Evolutionary conservation across 768 basidiomycete genomes (phyloP).

Genomic region (Lentinula guzmanii): DNA sequence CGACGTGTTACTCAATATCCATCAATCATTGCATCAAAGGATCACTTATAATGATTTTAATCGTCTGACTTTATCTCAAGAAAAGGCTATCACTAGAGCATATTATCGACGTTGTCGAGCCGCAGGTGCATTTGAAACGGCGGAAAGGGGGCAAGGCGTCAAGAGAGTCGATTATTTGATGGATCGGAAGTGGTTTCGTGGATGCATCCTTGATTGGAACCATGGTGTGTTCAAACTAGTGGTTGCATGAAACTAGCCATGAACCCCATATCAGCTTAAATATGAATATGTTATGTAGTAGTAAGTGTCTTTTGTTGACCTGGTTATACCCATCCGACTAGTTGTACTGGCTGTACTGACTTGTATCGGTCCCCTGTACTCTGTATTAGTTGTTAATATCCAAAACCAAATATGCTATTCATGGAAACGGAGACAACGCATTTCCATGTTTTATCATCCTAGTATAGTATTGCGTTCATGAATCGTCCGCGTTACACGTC

Average conservation of each 20-base stretch:
- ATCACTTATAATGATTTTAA: slow-evolving; percentile 37
- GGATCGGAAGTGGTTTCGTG: slow-evolving; percentile 41
- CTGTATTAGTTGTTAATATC: no score
- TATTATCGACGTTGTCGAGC: slow-evolving; percentile 32
- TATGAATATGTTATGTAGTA: background rate
- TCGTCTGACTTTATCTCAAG: slow-evolving; percentile 21
- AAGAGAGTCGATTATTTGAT: slow-evolving; percentile 56
- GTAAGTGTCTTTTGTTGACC: background rate
- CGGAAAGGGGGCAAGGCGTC: slow-evolving; percentile 42
- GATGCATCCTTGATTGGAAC: slow-evolving; percentile 33
- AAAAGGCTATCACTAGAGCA: slow-evolving; percentile 26
- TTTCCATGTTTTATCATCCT: no score
- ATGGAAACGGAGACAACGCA: no score
- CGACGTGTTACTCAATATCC: slow-evolving; percentile 52
- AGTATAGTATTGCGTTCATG: no score
- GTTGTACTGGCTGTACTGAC: no score
- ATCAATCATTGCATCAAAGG: slow-evolving; percentile 37
- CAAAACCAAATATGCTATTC: no score
- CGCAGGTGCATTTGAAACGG: slow-evolving; percentile 11
- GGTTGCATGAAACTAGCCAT: slow-evolving; percentile 1
- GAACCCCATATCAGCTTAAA: background rate
- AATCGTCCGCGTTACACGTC: no score
- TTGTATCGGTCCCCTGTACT: no score
- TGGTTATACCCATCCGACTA: background rate
- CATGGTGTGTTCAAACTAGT: slow-evolving; percentile 33